Base-by-base conservation (phyloP, 2,329 filamentous ascomycete genomes). In the Aureobasidium musti region DNA sequence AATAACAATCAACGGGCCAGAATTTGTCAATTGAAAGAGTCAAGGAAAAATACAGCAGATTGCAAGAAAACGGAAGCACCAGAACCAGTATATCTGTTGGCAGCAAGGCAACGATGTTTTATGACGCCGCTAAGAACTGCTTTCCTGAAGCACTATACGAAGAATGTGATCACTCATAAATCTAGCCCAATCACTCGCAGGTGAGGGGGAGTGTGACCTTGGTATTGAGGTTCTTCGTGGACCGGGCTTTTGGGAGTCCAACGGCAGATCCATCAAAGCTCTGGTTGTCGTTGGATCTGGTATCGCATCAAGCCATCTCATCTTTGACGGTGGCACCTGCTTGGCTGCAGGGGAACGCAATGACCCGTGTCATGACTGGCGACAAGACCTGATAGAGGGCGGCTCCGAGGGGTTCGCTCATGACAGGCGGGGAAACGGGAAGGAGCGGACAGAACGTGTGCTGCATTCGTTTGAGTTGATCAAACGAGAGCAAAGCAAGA, bases 131-230 rank as follows among this genome's bases (percentile, higher is more conserved):
- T 50, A 53, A 64, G 47, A 50, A 17, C 37, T 37, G 49, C 49
- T 53, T 37, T 64, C 61, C 53, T 54, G 28, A 35, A 33, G 23
- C 17, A 54, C 37, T 33, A 53, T 26, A 33, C 23, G 35, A 19
- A 54, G 33, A 54, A 61, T 47, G 49, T 54, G 61, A 64, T 64
- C 35, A 35, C 61, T 64, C 61, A 54, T 7, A 64, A 54, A 54
- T 53, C 61, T 53, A 54, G 23, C 49, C 61, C 37, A 53, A 45
- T 43, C 19, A 45, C 49, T 53, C 37, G 61, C 61, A 64, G 49
- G n/a, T 43, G 35, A 54, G 49, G 37, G 37, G 35, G 37, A 54
- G 47, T 23, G 28, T 64, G 47, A 53, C 47, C 47, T 33, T 54
- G 61, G 47, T 41, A 45, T 39, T 64, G 47, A 54, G 5, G 23